These are phyloP conservation scores for Reticulascus tulasneorum DNA, from an alignment of 2,329 filamentous ascomycete species.

Conservation along the genomic window DNA sequence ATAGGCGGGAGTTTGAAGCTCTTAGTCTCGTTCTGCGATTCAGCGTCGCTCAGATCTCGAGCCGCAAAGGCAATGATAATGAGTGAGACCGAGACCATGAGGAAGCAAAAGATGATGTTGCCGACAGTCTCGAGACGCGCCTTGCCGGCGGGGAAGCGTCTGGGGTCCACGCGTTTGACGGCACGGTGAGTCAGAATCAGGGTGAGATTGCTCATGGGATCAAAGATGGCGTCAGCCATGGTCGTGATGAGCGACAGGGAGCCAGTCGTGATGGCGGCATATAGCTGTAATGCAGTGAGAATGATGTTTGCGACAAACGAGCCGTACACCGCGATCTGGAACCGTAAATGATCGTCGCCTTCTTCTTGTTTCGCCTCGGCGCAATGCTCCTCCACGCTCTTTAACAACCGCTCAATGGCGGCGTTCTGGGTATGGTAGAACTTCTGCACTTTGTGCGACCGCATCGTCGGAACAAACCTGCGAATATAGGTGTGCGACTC, in stretches of 20 bases:
- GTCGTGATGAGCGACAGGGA: slow-evolving; percentile 97
- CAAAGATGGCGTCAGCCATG: slow-evolving; percentile 95
- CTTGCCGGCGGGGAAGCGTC: slow-evolving; percentile 87
- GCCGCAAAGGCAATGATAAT: slow-evolving; percentile 88
- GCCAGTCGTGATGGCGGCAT: slow-evolving; percentile 78
- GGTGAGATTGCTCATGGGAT: slow-evolving; percentile 83
- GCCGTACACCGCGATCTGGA: slow-evolving; percentile 60
- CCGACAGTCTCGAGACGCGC: slow-evolving; percentile 91
- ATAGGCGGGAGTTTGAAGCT: slow-evolving; percentile 77
- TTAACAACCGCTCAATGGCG: slow-evolving; percentile 86
- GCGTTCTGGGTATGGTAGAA: slow-evolving; percentile 93
- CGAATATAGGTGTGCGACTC: slow-evolving; percentile 9
- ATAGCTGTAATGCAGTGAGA: slow-evolving; percentile 77
- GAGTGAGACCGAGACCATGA: slow-evolving; percentile 89
- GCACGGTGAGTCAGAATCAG: slow-evolving; percentile 84
- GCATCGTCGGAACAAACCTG: slow-evolving; percentile 21
- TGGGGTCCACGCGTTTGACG: slow-evolving; percentile 78
- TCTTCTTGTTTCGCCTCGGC: slow-evolving; percentile 76
- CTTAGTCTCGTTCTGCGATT: slow-evolving; percentile 48
- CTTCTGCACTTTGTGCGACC: slow-evolving; percentile 61
- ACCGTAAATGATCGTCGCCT: slow-evolving; percentile 74
- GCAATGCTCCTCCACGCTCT: slow-evolving; percentile 86
- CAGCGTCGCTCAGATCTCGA: slow-evolving; percentile 57
- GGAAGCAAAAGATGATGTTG: slow-evolving; percentile 93
- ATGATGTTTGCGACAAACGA: slow-evolving; percentile 77